Base-by-base conservation (phyloP, 225 moss, liverwort and hornwort genomes). In the Marchantia paleacea region DNA sequence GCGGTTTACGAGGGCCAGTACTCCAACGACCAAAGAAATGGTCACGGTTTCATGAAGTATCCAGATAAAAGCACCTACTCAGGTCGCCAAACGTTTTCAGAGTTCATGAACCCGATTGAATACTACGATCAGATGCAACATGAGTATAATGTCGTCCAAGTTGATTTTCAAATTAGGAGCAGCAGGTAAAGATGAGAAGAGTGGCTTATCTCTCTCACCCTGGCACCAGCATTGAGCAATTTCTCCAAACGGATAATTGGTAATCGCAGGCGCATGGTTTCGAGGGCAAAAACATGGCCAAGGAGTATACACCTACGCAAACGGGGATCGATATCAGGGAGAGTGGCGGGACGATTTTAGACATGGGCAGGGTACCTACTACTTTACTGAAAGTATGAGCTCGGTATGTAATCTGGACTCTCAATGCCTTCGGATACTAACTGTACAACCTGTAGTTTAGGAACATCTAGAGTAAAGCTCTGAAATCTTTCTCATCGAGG, bases 361-460 rank as follows among this genome's bases (percentile, higher is more conserved):
- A 47, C 94, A 97, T 81, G 94, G 94, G 20, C 84, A 90, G 71
- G 96, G 96, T 80, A 94, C 93, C 64, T 97, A 97, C 80, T 92
- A 92, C 83, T 94, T 97, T 73, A 77, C 84, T 51, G 90, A 90
- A 80, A 97, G 93, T 79, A 94, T 97, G 94, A 94, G 96, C 81
- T 91, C 88, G 75, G 96, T 94, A 86, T 80, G 78, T 78, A 52
- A 26, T 24, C 8, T 28, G 15, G 4, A 65, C 11, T 25, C 63
- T 26, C 25, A 7, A 58, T 16, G 58, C 58, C 39, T 39, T 58
- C 58, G 58, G 1, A 20, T 19, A 14, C 13, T 19, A 5, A 20
- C 58, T 39, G 39, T 39, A 39, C 39, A 2, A 39, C 39, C 2
- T 39, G 5, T 39, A 39, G 39, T 19, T 57, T 57, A 4, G 57